Evolutionary conservation across 2,329 filamentous ascomycete species (phyloP).

Genomic region (Harringtonia aguacate): DNA sequence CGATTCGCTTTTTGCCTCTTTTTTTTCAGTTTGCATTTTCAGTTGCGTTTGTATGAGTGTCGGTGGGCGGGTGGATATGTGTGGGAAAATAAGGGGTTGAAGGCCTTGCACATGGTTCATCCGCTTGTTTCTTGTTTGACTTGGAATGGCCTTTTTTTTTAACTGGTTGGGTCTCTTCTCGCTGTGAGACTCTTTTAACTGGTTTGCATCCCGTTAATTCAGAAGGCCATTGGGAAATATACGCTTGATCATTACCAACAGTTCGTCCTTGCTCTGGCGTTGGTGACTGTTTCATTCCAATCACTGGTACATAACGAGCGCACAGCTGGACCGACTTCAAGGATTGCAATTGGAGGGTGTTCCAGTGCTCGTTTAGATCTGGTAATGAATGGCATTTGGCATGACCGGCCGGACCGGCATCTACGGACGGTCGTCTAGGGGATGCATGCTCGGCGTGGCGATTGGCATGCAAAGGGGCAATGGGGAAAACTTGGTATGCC

Average conservation of each 20-base stretch:
- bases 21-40: constrained; percentile 1
- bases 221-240: constrained; percentile 7
- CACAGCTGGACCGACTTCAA: no score
- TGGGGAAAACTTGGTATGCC: no score
- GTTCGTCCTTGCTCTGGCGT: background rate
- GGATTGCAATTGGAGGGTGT: no score
- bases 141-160: constrained; percentile 6
- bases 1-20: constrained; percentile 2
- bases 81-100: constrained; percentile 2
- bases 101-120: background rate
- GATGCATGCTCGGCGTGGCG: no score
- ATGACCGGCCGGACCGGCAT: no score
- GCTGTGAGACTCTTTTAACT: background rate
- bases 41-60: constrained; percentile 4
- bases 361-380: no score
- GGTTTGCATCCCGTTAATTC: constrained; percentile 6
- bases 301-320: background rate
- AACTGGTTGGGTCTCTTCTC: background rate
- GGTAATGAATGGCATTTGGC: no score
- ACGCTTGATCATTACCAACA: constrained; percentile 4
- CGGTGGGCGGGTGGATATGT: constrained; percentile 1
- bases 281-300: background rate
- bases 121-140: constrained; percentile 2
- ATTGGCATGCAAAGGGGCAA: no score
- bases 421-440: no score